Evolutionary conservation across 768 basidiomycete species (phyloP), one percentile per base, ranked within the genome.

Genomic region (Grammothele lineata): DNA sequence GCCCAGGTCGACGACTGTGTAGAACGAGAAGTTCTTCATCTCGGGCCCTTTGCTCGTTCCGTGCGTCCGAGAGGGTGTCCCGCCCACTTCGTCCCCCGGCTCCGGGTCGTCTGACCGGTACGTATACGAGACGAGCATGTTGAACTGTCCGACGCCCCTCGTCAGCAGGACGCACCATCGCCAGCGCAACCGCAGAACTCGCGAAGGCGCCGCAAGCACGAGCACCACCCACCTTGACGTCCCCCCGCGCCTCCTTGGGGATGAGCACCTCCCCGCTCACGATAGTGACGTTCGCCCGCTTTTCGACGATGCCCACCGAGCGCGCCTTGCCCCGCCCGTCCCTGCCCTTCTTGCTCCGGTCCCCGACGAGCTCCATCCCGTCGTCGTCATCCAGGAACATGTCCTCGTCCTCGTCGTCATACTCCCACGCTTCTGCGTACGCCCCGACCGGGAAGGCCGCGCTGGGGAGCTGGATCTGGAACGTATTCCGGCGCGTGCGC

Each of bases 401-500:
- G 36, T 76, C 77, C 37, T 70, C 71, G 26, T 91, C 92, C 48
- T 95, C 92, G 48, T 93, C 93, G 44, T 96, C 95, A 52, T 93
- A 96, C 64, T 98, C 93, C 95, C 95, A 98, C 26, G 91, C 92
- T 62, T 98, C 96, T 15, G 92, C 92, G 60, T 87, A 94, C 2
- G 95, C 89, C 12, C 87, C 83, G 38, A 98, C 80, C 5, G 87
- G 72, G 62, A 99, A 95, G 8, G 83, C 68, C 0, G 78, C 70
- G 10, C 81, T 82, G 0, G 92, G 94, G 3, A 98, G 70, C 9
- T 85, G 83, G 5, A 95, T 74, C 1, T 83, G 85, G 60, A 89
- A 95, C 2, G 87, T 84, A 35, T 84, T 81, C 4, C 84, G 76
- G 11, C 77, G 76, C 10, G 78, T 70, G 61, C 81, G 84, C 14